These are phyloP conservation scores for Scheffersomyces segobiensis DNA, from an alignment of 1,139 yeast genomes.

Conservation along the genomic window DNA sequence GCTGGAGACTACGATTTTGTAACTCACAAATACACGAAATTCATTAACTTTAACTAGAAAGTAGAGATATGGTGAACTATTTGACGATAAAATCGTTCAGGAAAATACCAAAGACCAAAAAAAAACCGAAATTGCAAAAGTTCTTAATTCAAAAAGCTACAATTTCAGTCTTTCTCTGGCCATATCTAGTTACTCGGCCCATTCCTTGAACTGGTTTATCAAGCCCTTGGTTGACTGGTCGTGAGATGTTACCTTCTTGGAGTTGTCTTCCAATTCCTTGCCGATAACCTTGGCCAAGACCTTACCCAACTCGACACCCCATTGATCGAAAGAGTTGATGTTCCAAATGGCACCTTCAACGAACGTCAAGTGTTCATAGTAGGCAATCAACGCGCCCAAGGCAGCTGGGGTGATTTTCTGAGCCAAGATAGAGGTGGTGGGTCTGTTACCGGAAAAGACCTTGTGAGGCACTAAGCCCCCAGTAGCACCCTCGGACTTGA, in stretches of 20 bases:
- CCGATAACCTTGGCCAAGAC: slow-evolving; percentile 95
- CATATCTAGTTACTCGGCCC: slow-evolving; percentile 49
- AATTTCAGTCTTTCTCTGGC: background rate
- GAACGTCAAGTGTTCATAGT: slow-evolving; percentile 95
- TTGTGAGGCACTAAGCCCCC: slow-evolving; percentile 91
- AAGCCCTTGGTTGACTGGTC: slow-evolving; percentile 90
- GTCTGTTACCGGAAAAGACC: slow-evolving; percentile 96
- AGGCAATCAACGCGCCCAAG: slow-evolving; percentile 92
- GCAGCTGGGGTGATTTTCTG: slow-evolving; percentile 96
- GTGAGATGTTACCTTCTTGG: slow-evolving; percentile 58
- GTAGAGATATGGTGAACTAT: background rate
- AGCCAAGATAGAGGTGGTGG: slow-evolving; percentile 94
- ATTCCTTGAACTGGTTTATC: slow-evolving; percentile 90
- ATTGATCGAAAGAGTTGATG: slow-evolving; percentile 98
- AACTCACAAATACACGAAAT: background rate
- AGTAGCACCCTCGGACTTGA: slow-evolving; percentile 85
- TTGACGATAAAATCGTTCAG: too few species aligned
- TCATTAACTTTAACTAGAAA: background rate
- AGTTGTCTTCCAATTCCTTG: slow-evolving; percentile 70
- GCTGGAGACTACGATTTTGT: background rate
- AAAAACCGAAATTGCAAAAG: background rate
- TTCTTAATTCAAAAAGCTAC: background rate
- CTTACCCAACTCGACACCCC: slow-evolving; percentile 99
- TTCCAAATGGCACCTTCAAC: slow-evolving; percentile 99
- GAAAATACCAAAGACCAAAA: background rate